Evolutionary conservation across 2,329 filamentous ascomycete genomes (phyloP).

Genomic region (Diaporthe sp.): DNA sequence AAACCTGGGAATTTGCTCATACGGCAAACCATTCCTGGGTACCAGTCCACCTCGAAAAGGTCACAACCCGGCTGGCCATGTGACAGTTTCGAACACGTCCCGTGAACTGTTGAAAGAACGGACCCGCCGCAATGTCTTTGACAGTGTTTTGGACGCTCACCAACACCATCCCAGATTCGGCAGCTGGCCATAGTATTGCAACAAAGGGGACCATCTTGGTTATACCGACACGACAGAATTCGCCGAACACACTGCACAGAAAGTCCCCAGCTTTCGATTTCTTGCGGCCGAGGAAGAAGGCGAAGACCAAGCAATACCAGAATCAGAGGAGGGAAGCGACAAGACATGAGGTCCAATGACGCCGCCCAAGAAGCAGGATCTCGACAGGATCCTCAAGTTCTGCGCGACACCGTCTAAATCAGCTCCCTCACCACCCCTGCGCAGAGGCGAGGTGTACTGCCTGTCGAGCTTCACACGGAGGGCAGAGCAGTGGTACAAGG

Average conservation of each 20-base stretch:
- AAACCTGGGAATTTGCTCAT: background rate
- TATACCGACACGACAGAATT: background rate
- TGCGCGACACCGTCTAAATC: background rate
- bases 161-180: slow-evolving; percentile 33
- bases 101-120: background rate
- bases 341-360: background rate
- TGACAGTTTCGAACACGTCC: too few species aligned
- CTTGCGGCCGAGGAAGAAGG: background rate
- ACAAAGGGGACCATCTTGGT: background rate
- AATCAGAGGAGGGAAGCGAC: background rate
- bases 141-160: background rate
- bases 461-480: slow-evolving; percentile 25
- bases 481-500: slow-evolving; percentile 31
- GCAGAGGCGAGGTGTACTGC: slow-evolving; percentile 26
- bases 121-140: slow-evolving; percentile 17
- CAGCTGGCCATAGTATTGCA: background rate
- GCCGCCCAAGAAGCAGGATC: background rate
- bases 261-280: too few species aligned
- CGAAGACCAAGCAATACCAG: background rate
- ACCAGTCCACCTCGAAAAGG: too few species aligned
- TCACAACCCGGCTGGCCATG: too few species aligned
- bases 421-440: slow-evolving; percentile 13
- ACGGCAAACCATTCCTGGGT: background rate
- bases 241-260: background rate
- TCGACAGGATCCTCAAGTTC: slow-evolving; percentile 1